A percentile compares a stretch with the other conserved stretches of the same genome.
Conservation (phyloP, 2,329 filamentous ascomycete genomes). For the Microdochium nivale region DNA sequence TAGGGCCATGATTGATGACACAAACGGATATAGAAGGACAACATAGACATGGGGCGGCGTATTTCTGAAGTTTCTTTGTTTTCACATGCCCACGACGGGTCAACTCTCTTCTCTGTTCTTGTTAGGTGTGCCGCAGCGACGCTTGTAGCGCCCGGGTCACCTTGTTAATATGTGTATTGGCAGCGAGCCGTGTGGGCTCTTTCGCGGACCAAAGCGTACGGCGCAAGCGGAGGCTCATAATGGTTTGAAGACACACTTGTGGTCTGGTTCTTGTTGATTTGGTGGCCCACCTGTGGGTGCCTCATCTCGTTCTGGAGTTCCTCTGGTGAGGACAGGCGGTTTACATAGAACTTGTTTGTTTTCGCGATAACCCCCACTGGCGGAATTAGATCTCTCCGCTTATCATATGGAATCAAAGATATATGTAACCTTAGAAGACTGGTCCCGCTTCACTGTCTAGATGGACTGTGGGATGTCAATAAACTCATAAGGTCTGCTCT, state of each 20-base stretch:
- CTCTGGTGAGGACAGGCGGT: background rate
- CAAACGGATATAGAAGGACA: background rate
- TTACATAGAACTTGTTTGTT: background rate
- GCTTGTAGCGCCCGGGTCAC: too few relatives aligned
- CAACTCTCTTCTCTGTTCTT: background rate
- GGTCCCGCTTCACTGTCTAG: too few relatives aligned
- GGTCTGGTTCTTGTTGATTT: background rate
- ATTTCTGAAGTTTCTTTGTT: background rate
- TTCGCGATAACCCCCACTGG: background rate
- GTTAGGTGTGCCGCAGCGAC: background rate
- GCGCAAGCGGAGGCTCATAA: background rate
- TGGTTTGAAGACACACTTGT: background rate
- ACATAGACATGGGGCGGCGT: background rate
- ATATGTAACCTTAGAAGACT: background rate
- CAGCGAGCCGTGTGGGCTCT: background rate
- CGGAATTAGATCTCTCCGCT: background rate
- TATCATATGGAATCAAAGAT: background rate
- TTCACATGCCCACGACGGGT: background rate
- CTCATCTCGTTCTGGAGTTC: background rate
- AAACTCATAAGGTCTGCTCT: too few relatives aligned
- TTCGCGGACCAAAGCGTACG: background rate
- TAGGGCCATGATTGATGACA: constrained; percentile 20
- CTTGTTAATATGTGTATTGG: background rate
- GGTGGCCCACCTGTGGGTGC: background rate
- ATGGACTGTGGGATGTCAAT: too few relatives aligned